These are phyloP conservation scores for Ceratobasidium sp. DNA, from an alignment of 1,284 basidiomycete genomes.

Conservation along the genomic window DNA sequence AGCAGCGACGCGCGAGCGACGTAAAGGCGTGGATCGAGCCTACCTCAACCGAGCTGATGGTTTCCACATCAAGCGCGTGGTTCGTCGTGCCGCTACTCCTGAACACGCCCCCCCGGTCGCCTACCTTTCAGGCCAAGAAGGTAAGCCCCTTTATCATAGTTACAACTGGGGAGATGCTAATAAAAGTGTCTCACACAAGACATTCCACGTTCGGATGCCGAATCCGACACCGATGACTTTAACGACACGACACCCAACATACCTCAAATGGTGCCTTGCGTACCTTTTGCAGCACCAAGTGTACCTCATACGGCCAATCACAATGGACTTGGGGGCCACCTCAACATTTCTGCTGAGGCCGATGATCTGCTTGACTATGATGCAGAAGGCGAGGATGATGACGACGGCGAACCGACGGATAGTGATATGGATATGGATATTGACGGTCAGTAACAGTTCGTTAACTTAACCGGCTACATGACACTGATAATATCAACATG, in stretches of 20 bases:
- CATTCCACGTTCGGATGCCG: slow-evolving; percentile 13
- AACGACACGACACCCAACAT: not conserved
- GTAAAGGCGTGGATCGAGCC: not conserved
- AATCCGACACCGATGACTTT: not conserved
- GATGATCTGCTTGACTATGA: slow-evolving; percentile 12
- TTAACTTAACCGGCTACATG: not conserved
- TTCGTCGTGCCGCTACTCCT: not conserved
- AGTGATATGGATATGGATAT: slow-evolving; percentile 3
- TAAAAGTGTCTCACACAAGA: not conserved
- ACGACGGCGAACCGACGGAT: not conserved
- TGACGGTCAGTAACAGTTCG: slow-evolving; percentile 6
- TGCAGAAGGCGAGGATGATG: slow-evolving; percentile 29
- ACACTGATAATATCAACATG: not conserved
- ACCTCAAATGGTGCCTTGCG: not conserved
- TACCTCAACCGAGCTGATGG: not conserved
- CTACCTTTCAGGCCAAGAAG: slow-evolving; percentile 20
- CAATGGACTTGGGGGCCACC: not conserved
- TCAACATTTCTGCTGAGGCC: not conserved
- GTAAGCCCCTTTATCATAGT: not conserved
- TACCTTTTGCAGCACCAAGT: too few relatives aligned
- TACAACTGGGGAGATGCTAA: not conserved
- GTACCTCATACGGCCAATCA: not conserved
- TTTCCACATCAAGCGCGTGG: slow-evolving; percentile 12
- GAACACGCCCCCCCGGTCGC: not conserved
- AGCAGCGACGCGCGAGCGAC: slow-evolving; percentile 5